phyloP scores from a whole-genome alignment of 331 rosid species.

The Quercus tomentella region DNA sequence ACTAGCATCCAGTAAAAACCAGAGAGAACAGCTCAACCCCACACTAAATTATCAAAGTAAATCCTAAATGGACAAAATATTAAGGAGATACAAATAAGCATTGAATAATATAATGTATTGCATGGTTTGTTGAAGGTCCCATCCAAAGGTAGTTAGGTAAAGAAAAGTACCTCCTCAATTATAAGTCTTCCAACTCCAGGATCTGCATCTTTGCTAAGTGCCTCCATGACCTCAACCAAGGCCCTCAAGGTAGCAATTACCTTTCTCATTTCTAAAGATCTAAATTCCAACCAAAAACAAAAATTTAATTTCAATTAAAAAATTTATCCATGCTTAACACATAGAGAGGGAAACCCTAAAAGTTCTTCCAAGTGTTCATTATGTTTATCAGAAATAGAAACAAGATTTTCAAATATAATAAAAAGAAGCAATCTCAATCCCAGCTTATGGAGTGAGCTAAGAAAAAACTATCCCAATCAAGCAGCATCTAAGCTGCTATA shows the following conservation, averaged over 20 bases:
- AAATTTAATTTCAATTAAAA: slow-evolving; percentile 13
- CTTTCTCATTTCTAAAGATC: slow-evolving; percentile 62
- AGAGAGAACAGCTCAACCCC: slow-evolving; percentile 12
- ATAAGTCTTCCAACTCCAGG: slow-evolving; percentile 87
- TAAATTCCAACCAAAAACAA: slow-evolving; percentile 43
- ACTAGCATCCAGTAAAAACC: slow-evolving; percentile 4
- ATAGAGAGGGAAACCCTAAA: not conserved
- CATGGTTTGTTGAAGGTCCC: not conserved
- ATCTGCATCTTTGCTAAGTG: slow-evolving; percentile 75
- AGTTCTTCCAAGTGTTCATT: not conserved
- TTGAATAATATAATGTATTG: not conserved
- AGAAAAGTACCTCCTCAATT: slow-evolving; percentile 70
- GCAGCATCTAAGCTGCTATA: not conserved
- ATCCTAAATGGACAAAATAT: slow-evolving; percentile 8
- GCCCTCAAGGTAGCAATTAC: slow-evolving; percentile 77
- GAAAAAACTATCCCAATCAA: not conserved
- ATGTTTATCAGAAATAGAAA: not conserved
- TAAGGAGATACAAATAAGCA: slow-evolving; percentile 5
- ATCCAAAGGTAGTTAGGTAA: slow-evolving; percentile 14
- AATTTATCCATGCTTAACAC: not conserved
- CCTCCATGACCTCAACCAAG: slow-evolving; percentile 93
- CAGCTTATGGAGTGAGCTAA: not conserved
- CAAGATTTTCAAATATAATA: not conserved
- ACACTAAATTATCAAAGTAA: slow-evolving; percentile 9
- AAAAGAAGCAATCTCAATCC: not conserved